Base-by-base conservation (phyloP, 176 grass and related monocot species). In the Rhynchospora tenuis region DNA sequence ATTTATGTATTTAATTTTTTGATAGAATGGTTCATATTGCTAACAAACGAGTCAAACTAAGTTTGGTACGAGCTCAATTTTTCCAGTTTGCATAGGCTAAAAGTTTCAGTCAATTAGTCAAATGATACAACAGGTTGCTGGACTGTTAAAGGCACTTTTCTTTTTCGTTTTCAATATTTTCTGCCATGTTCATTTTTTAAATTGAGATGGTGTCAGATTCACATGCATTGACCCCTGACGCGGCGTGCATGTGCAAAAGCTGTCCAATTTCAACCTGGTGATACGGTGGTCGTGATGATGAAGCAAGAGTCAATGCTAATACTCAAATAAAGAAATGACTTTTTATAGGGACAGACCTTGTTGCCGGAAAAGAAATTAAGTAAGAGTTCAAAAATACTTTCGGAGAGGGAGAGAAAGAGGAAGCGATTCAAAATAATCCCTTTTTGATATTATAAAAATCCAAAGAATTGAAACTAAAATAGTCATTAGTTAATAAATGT, bases 191-290 rank as follows among this genome's bases (percentile, higher is more conserved):
- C 24, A 31, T 31, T 12, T 38, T 17, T 27, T 33, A 1, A 27
- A 13, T 52, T 54, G 23, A 7, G 47, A 28, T 3, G 72, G 22
- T 28, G 72, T 75, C 46, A 28, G 46, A 20, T 75, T 29, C 47
- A 75, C 12, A 20, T 72, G 68, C 19, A 22, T 72, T 52, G 72
- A 75, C 72, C 13, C 72, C 6, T 17, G 24, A 75, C 72, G 72
- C 72, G 72, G 72, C 54, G 72, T 16, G 72, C 72, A 75, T 75
- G 72, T 75, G 72, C 47, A 52, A 52, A 75, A 75, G 23, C 72
- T 75, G 47, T 11, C 6, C 12, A 4, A 24, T 6, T 75, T 29
- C 47, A 54, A 48, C n/a, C 9, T 38, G 1, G 19, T 22, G 38
- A 26, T 42, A 5, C 3, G n/a, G 68, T 46, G 43, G 43, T 64